Evolutionary conservation across 176 grass and related monocot species (phyloP).

Genomic region (Oryza australiensis): DNA sequence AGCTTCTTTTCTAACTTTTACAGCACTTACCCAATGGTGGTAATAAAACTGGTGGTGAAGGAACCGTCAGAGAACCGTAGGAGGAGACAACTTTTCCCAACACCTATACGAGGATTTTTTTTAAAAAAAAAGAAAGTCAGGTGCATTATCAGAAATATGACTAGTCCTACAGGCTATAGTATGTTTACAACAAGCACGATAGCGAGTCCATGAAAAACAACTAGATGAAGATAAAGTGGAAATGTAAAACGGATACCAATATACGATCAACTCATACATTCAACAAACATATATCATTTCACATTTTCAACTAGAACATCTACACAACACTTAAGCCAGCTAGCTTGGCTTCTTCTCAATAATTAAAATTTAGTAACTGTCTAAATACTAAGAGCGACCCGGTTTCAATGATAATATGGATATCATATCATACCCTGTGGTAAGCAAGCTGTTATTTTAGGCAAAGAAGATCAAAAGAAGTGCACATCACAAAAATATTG

Average conservation of each 20-base stretch:
- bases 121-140: not conserved
- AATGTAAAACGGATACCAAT: not conserved
- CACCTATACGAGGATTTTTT: slow-evolving; percentile 32
- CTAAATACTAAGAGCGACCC: not conserved
- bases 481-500: not conserved
- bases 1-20: not conserved
- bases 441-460: not conserved
- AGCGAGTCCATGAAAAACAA: not conserved
- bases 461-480: not conserved
- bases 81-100: slow-evolving; percentile 61
- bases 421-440: not conserved
- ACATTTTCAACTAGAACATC: not conserved
- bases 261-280: not conserved
- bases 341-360: not conserved
- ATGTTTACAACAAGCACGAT: not conserved
- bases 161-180: not conserved
- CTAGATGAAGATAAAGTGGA: not conserved
- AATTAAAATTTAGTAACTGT: not conserved
- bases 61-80: slow-evolving; percentile 49
- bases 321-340: not conserved
- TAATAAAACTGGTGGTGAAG: slow-evolving; percentile 59
- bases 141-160: not conserved
- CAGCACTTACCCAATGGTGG: slow-evolving; percentile 49
- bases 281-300: not conserved
- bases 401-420: not conserved